These are phyloP conservation scores for Ramalina intermedia DNA, from an alignment of 495 filamentous ascomycete species.

Conservation along the genomic window DNA sequence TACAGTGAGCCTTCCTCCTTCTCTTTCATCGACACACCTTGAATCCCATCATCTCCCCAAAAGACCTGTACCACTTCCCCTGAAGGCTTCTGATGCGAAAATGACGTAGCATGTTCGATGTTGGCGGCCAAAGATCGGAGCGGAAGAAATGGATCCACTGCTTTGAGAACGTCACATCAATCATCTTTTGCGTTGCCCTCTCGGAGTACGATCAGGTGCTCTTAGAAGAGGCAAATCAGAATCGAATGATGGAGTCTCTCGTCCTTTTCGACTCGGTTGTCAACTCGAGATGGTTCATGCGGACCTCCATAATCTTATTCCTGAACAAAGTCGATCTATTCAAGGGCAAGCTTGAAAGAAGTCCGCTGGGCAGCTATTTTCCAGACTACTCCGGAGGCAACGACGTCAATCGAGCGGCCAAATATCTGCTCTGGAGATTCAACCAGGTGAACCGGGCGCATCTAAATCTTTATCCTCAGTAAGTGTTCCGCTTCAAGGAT, in stretches of 20 bases:
- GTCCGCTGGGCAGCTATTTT: constrained; percentile 84
- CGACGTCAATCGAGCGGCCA: constrained; percentile 93
- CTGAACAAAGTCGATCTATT: constrained; percentile 98
- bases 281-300: constrained; percentile 97
- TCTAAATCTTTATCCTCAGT: constrained; percentile 96
- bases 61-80: background rate
- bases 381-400: constrained; percentile 95
- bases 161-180: constrained; percentile 99
- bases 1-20: constrained; percentile 59
- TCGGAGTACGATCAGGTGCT: constrained; percentile 98
- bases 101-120: constrained; percentile 82
- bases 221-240: constrained; percentile 95
- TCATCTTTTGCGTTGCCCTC: constrained; percentile 96
- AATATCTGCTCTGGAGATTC: constrained; percentile 95
- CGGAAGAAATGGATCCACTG: constrained; percentile 99
- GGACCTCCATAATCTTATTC: constrained; percentile 96
- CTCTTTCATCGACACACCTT: background rate
- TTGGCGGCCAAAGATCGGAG: constrained; percentile 91
- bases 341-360: constrained; percentile 80
- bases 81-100: constrained; percentile 1
- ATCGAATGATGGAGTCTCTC: constrained; percentile 97
- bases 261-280: constrained; percentile 98
- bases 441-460: constrained; percentile 96
- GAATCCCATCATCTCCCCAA: no score
- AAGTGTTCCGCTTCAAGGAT: constrained; percentile 26